These are phyloP conservation scores for Phialophora verrucosa DNA, from an alignment of 2,329 filamentous ascomycete species.

Conservation along the genomic window DNA sequence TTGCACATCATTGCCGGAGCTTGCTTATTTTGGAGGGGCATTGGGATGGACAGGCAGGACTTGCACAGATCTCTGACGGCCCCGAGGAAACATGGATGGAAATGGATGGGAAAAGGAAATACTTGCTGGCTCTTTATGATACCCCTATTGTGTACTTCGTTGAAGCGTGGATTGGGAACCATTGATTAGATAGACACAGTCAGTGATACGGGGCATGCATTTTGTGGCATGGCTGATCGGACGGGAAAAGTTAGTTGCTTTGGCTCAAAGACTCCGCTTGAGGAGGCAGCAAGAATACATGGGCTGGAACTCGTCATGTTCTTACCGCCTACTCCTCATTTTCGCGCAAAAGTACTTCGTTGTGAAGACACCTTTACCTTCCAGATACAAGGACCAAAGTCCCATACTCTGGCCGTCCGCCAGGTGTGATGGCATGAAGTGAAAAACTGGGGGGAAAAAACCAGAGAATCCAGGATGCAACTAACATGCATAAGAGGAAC, in stretches of 20 bases:
- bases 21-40: neutral
- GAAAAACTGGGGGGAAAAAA: neutral
- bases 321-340: neutral
- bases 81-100: neutral
- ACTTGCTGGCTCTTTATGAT: slow-evolving; percentile 1
- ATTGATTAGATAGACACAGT: neutral
- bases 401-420: neutral
- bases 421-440: neutral
- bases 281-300: neutral
- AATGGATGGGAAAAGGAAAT: neutral
- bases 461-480: neutral
- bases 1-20: neutral
- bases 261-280: neutral
- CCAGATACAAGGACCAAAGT: neutral
- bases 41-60: neutral
- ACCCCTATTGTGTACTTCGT: slow-evolving; percentile 1
- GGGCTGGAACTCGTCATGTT: neutral
- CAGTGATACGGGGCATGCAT: neutral
- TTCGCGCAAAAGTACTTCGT: neutral
- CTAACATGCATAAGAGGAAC: neutral
- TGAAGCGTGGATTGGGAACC: neutral
- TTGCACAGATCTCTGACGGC: neutral
- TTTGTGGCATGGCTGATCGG: neutral
- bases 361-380: neutral
- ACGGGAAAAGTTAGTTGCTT: neutral